Base-by-base conservation (phyloP, 1,284 basidiomycete species). In the Naganishia sp. region DNA sequence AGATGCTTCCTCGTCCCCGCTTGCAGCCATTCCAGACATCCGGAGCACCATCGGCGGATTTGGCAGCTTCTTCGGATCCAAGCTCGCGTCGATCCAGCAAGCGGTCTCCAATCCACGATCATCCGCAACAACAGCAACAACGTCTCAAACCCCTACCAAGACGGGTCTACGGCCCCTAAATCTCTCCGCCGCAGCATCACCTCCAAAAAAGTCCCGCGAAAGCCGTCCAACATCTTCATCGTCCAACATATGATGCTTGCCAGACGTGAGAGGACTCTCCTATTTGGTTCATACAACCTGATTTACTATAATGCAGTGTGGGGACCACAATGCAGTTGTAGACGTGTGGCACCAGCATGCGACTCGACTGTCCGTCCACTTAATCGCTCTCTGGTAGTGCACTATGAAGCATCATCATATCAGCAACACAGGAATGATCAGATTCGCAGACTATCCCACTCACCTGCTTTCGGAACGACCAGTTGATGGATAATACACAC, bases 401-500 rank as follows among this genome's bases (percentile, higher is more conserved):
- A 28, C 57, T 61, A 28, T 9, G n/a, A 9, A 6, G 23, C 32
- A 39, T 23, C 6, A 39, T 13, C 25, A 6, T 41, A 18, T 61
- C 15, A 61, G 57, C 47, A 39, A 28, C 28, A 6, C 13, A 10
- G n/a, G 31, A 15, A 10, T 2, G 31, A 7, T 23, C 3, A 31
- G 23, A 23, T 39, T 11, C 28, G 6, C 28, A 28, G 28, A 28
- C 3, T 28, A 46, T 21, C 21, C 32, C 35, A 51, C 57, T 50
- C 23, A 51, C 57, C 79, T 79, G 50, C 78, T 72, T 65, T 74
- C 72, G 49, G 77, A 79, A 60, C 77, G 68, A 53, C 78, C 76
- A 3, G 76, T 78, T 5, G 77, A 73, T 35, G 92, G 92, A 64
- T 88, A 90, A 74, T 93, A 95, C 18, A 90, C 89, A n/a, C 89